phyloP scores from a whole-genome alignment of 2,329 filamentous ascomycete species.

The Metarhizium guizhouense region DNA sequence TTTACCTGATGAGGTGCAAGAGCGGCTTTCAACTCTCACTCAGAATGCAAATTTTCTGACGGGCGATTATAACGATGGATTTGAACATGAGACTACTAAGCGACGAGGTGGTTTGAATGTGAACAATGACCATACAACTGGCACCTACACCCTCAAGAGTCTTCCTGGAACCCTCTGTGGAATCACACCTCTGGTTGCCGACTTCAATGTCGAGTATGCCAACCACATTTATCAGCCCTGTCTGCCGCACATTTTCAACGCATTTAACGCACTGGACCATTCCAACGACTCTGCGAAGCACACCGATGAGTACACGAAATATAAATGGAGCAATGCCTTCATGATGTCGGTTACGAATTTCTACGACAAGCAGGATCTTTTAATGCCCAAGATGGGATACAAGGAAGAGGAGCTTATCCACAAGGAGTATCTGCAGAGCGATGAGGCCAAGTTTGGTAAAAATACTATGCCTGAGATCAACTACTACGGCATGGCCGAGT shows the following conservation, averaged over 20 bases:
- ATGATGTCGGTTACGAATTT: conserved; percentile 24
- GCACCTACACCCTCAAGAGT: conserved; percentile 36
- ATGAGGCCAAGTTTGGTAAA: conserved; percentile 19
- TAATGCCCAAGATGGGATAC: conserved; percentile 24
- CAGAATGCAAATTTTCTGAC: conserved; percentile 23
- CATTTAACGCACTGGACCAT: conserved; percentile 18
- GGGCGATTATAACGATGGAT: conserved; percentile 25
- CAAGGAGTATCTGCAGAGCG: conserved; percentile 20
- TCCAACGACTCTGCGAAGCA: conserved; percentile 2
- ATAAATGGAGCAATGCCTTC: conserved; percentile 22
- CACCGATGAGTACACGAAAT: conserved; percentile 13
- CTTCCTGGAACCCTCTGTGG: conserved; percentile 32
- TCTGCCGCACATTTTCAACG: conserved; percentile 27
- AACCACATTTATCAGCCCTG: conserved; percentile 37
- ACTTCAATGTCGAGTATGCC: conserved; percentile 33
- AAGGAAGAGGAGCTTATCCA: conserved; percentile 14
- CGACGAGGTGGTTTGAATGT: conserved; percentile 29
- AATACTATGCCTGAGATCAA: conserved; percentile 22
- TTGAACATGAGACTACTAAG: conserved; percentile 16
- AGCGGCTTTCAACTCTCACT: conserved; percentile 19
- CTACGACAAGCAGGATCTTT: conserved; percentile 24
- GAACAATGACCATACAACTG: conserved; percentile 29
- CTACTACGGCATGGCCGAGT: conserved; percentile 25
- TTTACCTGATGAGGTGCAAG: conserved; percentile 21
- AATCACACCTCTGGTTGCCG: conserved; percentile 29